A percentile compares a stretch with the other conserved stretches of the same genome.
Evolutionary conservation across 2,329 filamentous ascomycete genomes (phyloP).

Genomic region (Arthroderma sp.): DNA sequence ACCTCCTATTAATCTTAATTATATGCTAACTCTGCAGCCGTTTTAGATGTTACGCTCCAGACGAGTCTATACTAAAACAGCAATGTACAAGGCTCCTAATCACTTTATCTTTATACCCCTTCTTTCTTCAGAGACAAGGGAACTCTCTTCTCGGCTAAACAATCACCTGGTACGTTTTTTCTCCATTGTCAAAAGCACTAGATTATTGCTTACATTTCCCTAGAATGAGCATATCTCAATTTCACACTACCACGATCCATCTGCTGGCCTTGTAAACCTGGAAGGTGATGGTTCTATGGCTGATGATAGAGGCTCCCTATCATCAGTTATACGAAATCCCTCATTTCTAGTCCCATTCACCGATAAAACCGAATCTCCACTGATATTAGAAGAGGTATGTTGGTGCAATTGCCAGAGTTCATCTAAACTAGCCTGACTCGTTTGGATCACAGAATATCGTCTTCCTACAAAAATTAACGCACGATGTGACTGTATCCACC

Average conservation of each 20-base stretch:
- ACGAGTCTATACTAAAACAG: constrained; percentile 63
- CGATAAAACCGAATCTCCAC: background rate
- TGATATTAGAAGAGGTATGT: constrained; percentile 6
- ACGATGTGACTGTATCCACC: constrained; percentile 52
- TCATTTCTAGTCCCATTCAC: constrained; percentile 3
- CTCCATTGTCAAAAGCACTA: background rate
- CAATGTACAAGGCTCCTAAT: constrained; percentile 61
- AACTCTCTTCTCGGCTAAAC: constrained; percentile 26
- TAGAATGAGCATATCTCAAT: constrained; percentile 75
- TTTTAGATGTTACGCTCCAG: constrained; percentile 62
- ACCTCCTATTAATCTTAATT: background rate
- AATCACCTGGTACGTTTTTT: constrained; percentile 29
- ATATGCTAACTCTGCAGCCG: constrained; percentile 25
- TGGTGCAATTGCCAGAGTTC: background rate
- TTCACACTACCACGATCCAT: constrained; percentile 66
- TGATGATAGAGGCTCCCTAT: constrained; percentile 25
- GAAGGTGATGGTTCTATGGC: constrained; percentile 33
- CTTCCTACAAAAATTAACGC: constrained; percentile 47
- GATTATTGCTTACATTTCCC: background rate
- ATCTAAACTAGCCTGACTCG: background rate
- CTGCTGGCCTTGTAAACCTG: constrained; percentile 61
- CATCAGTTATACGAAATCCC: constrained; percentile 28
- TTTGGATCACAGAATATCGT: constrained; percentile 36
- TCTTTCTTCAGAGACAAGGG: constrained; percentile 33
- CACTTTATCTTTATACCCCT: constrained; percentile 71